Evolutionary conservation across 2,329 filamentous ascomycete genomes (phyloP).

Genomic region (Xylaria sp.): DNA sequence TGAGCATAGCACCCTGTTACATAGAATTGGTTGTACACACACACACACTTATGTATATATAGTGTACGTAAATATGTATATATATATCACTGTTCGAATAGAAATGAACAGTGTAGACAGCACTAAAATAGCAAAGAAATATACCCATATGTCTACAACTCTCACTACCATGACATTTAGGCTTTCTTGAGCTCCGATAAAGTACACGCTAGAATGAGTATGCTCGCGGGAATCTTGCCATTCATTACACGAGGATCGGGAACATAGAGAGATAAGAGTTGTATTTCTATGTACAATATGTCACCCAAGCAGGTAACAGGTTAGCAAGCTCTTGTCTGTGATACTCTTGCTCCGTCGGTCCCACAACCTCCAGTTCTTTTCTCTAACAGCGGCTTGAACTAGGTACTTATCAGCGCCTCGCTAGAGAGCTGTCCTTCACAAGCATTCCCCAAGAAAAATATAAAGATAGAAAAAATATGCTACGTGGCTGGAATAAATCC

Average conservation of each 20-base stretch:
- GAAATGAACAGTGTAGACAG: not conserved
- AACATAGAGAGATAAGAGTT: constrained; percentile 2
- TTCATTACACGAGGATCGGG: not conserved
- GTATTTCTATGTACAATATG: constrained; percentile 24
- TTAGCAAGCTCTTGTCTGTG: constrained; percentile 5
- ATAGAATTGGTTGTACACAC: not conserved
- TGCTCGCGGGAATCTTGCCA: not conserved
- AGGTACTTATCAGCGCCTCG: not conserved
- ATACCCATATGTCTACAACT: not conserved
- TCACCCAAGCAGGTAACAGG: constrained; percentile 12
- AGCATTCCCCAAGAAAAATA: not conserved
- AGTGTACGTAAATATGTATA: not conserved
- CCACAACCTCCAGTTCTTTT: not conserved
- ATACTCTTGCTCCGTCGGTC: not conserved
- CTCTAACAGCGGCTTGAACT: not conserved
- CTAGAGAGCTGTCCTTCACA: not conserved
- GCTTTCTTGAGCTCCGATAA: not conserved
- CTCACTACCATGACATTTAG: not conserved
- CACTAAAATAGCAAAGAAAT: not conserved
- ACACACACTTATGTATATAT: not conserved
- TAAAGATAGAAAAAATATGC: constrained; percentile 20
- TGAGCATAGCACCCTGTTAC: not conserved
- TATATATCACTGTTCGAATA: not conserved
- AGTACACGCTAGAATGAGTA: not conserved
- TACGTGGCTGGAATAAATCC: constrained; percentile 14